Base-by-base conservation (phyloP, 306 rosid species). In the Lotus japonicus region DNA sequence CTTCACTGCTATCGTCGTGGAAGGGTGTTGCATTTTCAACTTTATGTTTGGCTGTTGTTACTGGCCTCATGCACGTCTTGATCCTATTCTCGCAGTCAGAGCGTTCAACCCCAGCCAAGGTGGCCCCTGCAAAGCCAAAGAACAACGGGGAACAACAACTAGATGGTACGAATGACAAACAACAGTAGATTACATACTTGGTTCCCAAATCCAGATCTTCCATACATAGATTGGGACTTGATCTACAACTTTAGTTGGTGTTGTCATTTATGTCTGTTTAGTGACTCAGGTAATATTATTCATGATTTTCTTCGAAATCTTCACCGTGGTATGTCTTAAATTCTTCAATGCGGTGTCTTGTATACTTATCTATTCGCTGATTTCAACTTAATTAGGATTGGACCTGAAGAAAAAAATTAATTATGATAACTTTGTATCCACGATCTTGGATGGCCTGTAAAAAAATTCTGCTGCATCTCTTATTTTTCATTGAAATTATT, bases 31-130 rank as follows among this genome's bases (percentile, higher is more conserved):
- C 85, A 53, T 74, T 94, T 64, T 82, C 89, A 16, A 80, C 82
- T 14, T n/a, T 71, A 4, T 72, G 81, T 74, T 73, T 94, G 77
- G 77, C 76, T 21, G 15, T 90, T 28, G 84, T 94, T 23, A 94
- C 97, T 9, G 67, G 68, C 16, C 89, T 94, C 28, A 94, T 94
- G 99, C 96, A 90, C 5, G 14, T 90, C 68, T 78, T 94, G 85
- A 87, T 90, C 72, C 82, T 77, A 43, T 94, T 87, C 88, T 86
- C 99, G 13, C 96, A 90, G 82, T 66, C 99, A 0, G 99, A 94
- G 79, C 96, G 76, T 49, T 90, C 99, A 5, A 82, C 87, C 45
- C 92, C 95, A 0, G 90, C 96, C 58, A 85, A 84, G 76, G 86
- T 88, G 17, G 79, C 80, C 66, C 88, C 95, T 0, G 71, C 77